Percentiles rank a stretch among this genome's conserved stretches.
These are phyloP conservation scores for Eucalyptus erythrocorys DNA, from an alignment of 345 rosid genomes.

Conservation along the genomic window DNA sequence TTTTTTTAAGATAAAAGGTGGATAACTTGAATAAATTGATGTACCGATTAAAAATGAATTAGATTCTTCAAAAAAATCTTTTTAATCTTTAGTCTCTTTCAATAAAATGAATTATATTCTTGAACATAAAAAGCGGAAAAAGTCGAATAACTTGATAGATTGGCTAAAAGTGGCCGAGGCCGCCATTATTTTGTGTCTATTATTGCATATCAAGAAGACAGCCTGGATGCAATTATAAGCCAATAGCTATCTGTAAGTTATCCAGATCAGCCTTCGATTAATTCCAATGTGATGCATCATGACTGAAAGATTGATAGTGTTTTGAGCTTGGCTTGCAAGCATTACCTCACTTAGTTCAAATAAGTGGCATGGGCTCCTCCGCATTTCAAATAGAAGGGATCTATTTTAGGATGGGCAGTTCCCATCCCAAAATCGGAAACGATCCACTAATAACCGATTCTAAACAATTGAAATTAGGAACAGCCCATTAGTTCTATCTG, in stretches of 20 bases:
- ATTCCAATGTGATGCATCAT: not conserved
- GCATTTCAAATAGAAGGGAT: not conserved
- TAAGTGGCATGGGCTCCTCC: not conserved
- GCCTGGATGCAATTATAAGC: not conserved
- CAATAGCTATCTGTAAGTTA: not conserved
- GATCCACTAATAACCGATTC: too few species aligned
- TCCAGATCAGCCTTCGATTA: not conserved
- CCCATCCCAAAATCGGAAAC: too few species aligned
- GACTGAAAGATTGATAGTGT: not conserved
- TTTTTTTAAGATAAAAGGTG: not conserved
- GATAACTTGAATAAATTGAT: not conserved
- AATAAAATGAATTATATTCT: too few species aligned
- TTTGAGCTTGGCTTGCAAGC: not conserved
- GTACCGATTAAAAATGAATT: too few species aligned
- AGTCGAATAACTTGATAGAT: not conserved
- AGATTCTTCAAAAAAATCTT: too few species aligned
- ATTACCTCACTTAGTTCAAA: not conserved
- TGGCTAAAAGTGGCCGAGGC: not conserved
- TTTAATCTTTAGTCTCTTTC: not conserved
- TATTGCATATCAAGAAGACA: not conserved
- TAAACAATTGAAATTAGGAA: too few species aligned
- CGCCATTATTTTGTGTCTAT: not conserved
- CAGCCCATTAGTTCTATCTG: too few species aligned
- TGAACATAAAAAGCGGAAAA: not conserved
- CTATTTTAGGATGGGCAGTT: too few species aligned